These are phyloP conservation scores for Moesziomyces globuligerus DNA, from an alignment of 1,284 basidiomycete genomes.

Conservation along the genomic window DNA sequence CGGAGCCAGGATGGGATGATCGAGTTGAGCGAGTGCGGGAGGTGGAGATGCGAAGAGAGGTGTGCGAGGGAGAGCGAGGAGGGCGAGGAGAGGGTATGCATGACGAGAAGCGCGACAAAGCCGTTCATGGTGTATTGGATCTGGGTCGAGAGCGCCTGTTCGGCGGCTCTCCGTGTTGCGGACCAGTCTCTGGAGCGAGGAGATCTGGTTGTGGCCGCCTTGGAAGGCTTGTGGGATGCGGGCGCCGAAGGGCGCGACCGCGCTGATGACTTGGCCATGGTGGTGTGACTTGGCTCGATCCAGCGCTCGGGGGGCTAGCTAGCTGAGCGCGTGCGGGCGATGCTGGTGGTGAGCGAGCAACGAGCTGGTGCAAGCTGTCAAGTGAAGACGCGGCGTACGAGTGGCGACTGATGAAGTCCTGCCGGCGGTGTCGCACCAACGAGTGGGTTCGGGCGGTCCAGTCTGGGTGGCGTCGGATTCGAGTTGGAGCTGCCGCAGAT, in stretches of 20 bases:
- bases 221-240: constrained; percentile 4
- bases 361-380: too few relatives aligned
- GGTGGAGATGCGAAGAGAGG: constrained; percentile 51
- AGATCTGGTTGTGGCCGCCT: constrained; percentile 5
- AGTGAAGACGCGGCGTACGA: too few relatives aligned
- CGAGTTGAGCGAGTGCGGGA: constrained; percentile 46
- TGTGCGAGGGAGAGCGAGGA: constrained; percentile 54
- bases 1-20: constrained; percentile 55
- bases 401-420: too few relatives aligned
- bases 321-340: too few relatives aligned
- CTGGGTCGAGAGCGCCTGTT: constrained; percentile 31
- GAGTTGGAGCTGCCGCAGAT: too few relatives aligned
- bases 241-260: constrained; percentile 16
- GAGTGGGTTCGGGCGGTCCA: too few relatives aligned
- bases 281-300: background rate
- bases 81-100: constrained; percentile 55
- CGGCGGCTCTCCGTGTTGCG: constrained; percentile 38
- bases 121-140: constrained; percentile 50
- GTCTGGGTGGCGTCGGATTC: too few relatives aligned
- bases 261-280: constrained; percentile 24
- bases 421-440: too few relatives aligned
- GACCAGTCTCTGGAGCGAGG: constrained; percentile 36
- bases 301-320: too few relatives aligned
- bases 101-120: constrained; percentile 49
- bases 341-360: too few relatives aligned